Evolutionary conservation across 768 basidiomycete genomes (phyloP).

Genomic region (Glaciozyma martinii): DNA sequence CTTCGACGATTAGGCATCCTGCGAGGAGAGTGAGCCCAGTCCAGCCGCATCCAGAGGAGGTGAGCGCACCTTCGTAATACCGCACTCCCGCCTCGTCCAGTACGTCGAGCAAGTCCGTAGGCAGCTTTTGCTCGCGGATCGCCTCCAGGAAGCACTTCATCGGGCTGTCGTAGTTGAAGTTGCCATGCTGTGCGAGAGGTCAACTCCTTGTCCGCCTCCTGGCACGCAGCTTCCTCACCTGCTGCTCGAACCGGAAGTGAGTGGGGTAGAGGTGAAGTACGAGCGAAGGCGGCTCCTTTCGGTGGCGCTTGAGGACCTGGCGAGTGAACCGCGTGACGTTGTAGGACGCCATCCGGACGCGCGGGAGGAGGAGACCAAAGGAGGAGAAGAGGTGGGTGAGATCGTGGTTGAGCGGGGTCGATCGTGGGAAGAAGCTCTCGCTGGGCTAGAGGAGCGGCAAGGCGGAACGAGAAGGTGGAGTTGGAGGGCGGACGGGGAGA

Average conservation of each 20-base stretch:
- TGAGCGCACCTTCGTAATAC: constrained; percentile 31
- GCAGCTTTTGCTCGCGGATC: constrained; percentile 41
- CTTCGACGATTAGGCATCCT: constrained; percentile 43
- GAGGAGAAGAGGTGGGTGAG: too few relatives aligned
- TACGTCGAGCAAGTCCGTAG: constrained; percentile 39
- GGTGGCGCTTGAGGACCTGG: constrained; percentile 41
- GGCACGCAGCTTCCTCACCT: constrained; percentile 28
- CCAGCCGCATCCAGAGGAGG: constrained; percentile 31
- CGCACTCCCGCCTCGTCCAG: constrained; percentile 36
- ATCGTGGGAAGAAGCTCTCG: too few relatives aligned
- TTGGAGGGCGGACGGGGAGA: too few relatives aligned
- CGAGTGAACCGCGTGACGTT: constrained; percentile 42
- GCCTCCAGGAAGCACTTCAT: constrained; percentile 45
- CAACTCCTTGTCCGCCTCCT: not conserved
- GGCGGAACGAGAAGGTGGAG: too few relatives aligned
- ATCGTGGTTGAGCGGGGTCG: too few relatives aligned
- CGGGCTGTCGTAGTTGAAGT: constrained; percentile 41
- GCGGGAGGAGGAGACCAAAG: too few relatives aligned
- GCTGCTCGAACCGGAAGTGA: constrained; percentile 43
- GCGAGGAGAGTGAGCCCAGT: not conserved
- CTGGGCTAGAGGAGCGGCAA: too few relatives aligned
- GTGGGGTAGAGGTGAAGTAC: constrained; percentile 41
- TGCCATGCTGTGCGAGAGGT: constrained; percentile 35
- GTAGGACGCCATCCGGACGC: constrained; percentile 34
- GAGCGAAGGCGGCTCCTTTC: constrained; percentile 40